phyloP scores from a whole-genome alignment of 805 yeast species.

The Clavispora asparagi region DNA sequence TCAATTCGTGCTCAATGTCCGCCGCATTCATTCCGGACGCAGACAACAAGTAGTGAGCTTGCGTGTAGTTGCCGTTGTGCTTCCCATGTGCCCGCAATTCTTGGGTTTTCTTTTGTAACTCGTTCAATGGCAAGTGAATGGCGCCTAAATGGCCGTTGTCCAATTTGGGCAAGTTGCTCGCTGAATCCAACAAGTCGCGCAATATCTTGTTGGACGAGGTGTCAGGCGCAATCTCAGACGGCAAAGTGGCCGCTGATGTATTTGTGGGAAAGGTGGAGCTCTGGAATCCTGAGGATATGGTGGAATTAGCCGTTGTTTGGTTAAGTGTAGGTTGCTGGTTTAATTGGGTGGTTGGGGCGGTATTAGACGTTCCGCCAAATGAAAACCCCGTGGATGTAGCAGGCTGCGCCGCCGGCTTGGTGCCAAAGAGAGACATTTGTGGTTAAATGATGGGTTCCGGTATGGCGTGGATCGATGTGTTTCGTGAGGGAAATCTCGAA shows the following conservation, averaged over 20 bases:
- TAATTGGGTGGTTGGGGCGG: background rate
- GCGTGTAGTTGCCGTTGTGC: conserved; percentile 44
- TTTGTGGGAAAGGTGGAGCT: conserved; percentile 1
- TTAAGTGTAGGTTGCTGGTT: background rate
- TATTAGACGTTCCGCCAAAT: conserved; percentile 2
- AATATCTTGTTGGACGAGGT: conserved; percentile 26
- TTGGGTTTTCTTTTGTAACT: conserved; percentile 64
- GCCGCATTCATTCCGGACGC: conserved; percentile 85
- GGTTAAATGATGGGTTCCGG: background rate
- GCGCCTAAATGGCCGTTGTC: conserved; percentile 65
- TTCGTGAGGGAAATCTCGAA: background rate
- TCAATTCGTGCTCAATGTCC: conserved; percentile 63
- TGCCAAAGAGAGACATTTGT: conserved; percentile 10
- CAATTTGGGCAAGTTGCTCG: conserved; percentile 64
- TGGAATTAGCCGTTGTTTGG: background rate
- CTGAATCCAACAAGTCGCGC: conserved; percentile 72
- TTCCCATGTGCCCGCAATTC: conserved; percentile 43
- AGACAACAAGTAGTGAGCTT: conserved; percentile 84
- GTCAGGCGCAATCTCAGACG: conserved; percentile 9
- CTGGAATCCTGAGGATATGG: background rate
- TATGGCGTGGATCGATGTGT: background rate
- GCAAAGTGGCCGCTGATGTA: conserved; percentile 2
- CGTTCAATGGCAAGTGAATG: conserved; percentile 73
- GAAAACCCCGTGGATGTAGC: conserved; percentile 1
- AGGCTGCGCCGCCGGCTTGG: conserved; percentile 4